phyloP scores from a whole-genome alignment of 2,329 filamentous ascomycete species.

The Aspergillus niger region DNA sequence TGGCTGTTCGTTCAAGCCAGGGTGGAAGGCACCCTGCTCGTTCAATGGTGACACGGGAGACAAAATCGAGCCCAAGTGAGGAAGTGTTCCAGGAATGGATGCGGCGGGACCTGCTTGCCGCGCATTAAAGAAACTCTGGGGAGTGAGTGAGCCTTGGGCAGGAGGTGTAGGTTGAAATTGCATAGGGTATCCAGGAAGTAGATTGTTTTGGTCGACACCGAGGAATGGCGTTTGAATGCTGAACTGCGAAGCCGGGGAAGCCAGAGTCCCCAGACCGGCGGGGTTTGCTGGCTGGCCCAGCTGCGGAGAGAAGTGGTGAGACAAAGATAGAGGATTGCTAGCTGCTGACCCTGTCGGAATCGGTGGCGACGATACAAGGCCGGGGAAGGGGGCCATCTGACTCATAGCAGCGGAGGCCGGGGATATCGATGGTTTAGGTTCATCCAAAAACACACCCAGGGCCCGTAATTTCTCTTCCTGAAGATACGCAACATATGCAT shows the following conservation, averaged over 20 bases:
- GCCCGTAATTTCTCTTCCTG: constrained; percentile 91
- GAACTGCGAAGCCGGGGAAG: constrained; percentile 71
- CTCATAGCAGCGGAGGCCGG: constrained; percentile 64
- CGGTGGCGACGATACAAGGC: constrained; percentile 80
- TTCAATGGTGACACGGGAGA: constrained; percentile 68
- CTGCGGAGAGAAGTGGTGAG: constrained; percentile 65
- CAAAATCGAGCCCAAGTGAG: constrained; percentile 52
- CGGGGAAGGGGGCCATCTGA: constrained; percentile 72
- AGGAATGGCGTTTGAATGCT: constrained; percentile 61
- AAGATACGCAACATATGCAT: constrained; percentile 77
- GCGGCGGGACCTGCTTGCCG: constrained; percentile 59
- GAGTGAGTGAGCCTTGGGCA: constrained; percentile 43
- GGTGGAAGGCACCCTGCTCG: constrained; percentile 48
- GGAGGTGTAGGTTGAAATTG: constrained; percentile 65
- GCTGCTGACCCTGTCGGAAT: constrained; percentile 75
- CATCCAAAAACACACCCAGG: constrained; percentile 81
- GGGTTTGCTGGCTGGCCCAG: constrained; percentile 61
- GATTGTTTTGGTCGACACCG: constrained; percentile 55
- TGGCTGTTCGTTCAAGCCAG: constrained; percentile 27
- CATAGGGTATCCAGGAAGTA: constrained; percentile 68
- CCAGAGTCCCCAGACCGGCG: constrained; percentile 64
- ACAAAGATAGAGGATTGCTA: constrained; percentile 65
- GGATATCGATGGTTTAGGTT: constrained; percentile 68
- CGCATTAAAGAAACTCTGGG: constrained; percentile 46
- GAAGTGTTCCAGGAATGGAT: constrained; percentile 50